Evolutionary conservation across 768 basidiomycete genomes (phyloP), one percentile per base, ranked within the genome.

Genomic region (Pleurotus pulmonarius): DNA sequence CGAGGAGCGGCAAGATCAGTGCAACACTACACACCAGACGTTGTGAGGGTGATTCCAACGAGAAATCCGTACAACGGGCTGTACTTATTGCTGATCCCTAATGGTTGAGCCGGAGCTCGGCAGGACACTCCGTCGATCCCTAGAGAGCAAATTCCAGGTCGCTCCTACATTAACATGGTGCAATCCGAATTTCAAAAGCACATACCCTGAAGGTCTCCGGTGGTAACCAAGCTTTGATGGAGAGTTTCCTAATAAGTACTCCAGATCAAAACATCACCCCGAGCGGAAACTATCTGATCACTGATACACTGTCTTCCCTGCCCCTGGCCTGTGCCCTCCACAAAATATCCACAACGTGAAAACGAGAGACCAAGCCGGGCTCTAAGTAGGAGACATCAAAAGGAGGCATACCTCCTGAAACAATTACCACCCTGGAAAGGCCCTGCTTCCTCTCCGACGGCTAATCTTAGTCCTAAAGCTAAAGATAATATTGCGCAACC

Each of bases 221-320:
- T 53, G 51, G 51, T 53, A 40, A 53, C 51, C 24, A 41, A 26
- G 39, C 51, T 53, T 53, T 53, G 51, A 53, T 53, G 51, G 51
- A 16, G 41, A 39, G 24, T 53, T 53, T n/a, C 51, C 51, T 53
- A 40, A 40, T 53, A 18, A 11, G 39, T 39, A 15, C 15, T 18
- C 39, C 41, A 53, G 29, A 53, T 53, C 51, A 53, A 53, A 53
- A 53, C 51, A 53, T 53, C 37, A 53, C 41, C 51, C n/a, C 39
- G 41, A 53, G 51, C 26, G 51, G 39, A 39, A 41, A 53, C 39
- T 53, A 41, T 39, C 51, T 53, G 51, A 53, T 53, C 38, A 13
- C 51, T 53, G 51, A 53, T 41, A 53, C 51, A 43, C 51, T 24
- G 29, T 41, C 26, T 13, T 11, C 51, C 24, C 34, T 20, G 37